Base-by-base conservation (phyloP, 352 stramenopile genomes). In the Phytophthora constricta region DNA sequence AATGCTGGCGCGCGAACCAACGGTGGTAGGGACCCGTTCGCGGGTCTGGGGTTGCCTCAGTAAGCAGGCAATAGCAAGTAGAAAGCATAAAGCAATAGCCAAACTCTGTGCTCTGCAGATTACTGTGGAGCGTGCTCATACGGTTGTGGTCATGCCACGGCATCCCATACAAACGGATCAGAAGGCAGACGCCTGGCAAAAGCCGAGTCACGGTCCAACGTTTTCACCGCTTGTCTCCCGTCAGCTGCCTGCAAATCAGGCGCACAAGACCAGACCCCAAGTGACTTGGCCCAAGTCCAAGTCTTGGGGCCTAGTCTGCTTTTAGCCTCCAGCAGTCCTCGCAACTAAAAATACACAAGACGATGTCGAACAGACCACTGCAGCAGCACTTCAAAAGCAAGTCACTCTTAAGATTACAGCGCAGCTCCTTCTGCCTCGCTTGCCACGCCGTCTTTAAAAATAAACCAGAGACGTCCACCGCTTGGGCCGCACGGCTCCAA, bases 21-120 rank as follows among this genome's bases (percentile, higher is more conserved):
- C 37, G 43, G 69, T 45, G 43, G 69, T 47, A 76, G 84, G 52
- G 87, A 95, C 52, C 87, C 87, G 39, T 95, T 95, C 68, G 84
- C 87, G 5, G 87, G 87, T 9, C 65, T 93, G 20, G 87, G 84
- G n/a, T 57, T 91, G 56, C 83, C 83, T 4, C 68, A 81, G 48
- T 69, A n/a, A 65, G n/a, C 23, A 64, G 43, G 27, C 49, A 28
- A 10, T 10, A 47, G 41, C 41, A 47, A 47, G 34, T 66, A 65
- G 31, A 61, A 65, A 50, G 34, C 60, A 11, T 63, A 60, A 71
- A 41, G 33, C 48, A 43, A 62, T 67, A 67, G 28, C 56, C 20
- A 72, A 54, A 19, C 33, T 20, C 39, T 14, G 41, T 28, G 17
- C 33, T 58, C 43, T 14, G 33, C 8, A n/a, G n/a, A n/a, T n/a